Conservation (phyloP, 1,284 basidiomycete species). For the Mycena sp. region DNA sequence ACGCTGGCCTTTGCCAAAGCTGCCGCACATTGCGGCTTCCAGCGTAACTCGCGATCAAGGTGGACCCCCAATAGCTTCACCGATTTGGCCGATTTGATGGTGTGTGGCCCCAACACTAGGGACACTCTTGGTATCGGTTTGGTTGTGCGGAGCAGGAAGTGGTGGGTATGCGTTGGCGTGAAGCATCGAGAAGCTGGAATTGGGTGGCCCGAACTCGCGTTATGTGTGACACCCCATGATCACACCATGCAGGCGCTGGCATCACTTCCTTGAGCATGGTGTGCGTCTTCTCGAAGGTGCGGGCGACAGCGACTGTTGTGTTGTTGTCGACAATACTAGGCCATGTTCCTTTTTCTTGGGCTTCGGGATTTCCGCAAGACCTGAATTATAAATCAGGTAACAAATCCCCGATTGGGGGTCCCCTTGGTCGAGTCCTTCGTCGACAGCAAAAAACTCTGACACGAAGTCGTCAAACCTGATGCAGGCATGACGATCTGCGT, state of each 20-base stretch:
- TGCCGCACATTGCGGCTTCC: neutral
- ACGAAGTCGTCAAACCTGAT: slow-evolving; percentile 28
- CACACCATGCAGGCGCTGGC: neutral
- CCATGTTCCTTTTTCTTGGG: neutral
- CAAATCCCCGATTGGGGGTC: slow-evolving; percentile 34
- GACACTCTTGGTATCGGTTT: neutral
- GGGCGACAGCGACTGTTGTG: neutral
- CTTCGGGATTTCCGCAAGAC: slow-evolving; percentile 22
- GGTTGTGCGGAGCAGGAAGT: neutral
- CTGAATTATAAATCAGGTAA: slow-evolving; percentile 33
- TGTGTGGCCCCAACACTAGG: neutral
- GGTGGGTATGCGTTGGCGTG: neutral
- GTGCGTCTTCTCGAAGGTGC: neutral
- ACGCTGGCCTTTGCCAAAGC: neutral
- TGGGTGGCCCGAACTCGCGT: slow-evolving; percentile 5
- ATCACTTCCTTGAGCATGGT: neutral
- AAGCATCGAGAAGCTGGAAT: slow-evolving; percentile 2
- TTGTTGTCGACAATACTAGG: neutral
- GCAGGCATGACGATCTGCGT: slow-evolving; percentile 24
- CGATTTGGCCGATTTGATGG: neutral
- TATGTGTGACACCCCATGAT: neutral
- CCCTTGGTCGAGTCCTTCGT: slow-evolving; percentile 35
- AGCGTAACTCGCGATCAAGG: slow-evolving; percentile 1
- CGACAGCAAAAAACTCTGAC: slow-evolving; percentile 9
- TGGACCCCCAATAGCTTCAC: slow-evolving; percentile 9